Percentiles rank a stretch among this genome's conserved stretches.
These are phyloP conservation scores for Myriosclerotinia curreyana DNA, from an alignment of 2,329 filamentous ascomycete species.

Conservation along the genomic window DNA sequence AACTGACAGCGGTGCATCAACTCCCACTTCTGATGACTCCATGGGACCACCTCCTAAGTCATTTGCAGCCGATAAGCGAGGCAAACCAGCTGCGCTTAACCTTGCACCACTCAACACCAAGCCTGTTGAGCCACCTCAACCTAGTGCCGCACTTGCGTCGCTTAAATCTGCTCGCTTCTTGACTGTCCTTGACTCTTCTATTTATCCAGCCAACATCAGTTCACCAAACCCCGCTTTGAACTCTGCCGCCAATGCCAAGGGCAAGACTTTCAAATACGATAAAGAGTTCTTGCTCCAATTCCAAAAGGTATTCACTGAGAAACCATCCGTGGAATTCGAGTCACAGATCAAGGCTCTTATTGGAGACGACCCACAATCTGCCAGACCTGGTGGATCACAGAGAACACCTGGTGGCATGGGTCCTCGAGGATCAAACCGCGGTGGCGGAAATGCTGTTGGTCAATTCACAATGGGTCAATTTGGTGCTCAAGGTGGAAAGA, in stretches of 20 bases:
- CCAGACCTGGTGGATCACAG: constrained; percentile 52
- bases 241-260: constrained; percentile 72
- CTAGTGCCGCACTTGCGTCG: constrained; percentile 88
- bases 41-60: constrained; percentile 52
- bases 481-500: constrained; percentile 50
- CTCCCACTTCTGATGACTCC: constrained; percentile 45
- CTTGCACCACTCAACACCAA: constrained; percentile 78
- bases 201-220: constrained; percentile 78
- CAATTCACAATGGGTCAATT: constrained; percentile 71
- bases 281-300: constrained; percentile 95
- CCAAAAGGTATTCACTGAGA: constrained; percentile 93
- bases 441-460: constrained; percentile 43
- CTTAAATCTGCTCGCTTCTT: constrained; percentile 90
- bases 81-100: constrained; percentile 86
- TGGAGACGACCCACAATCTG: constrained; percentile 69
- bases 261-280: constrained; percentile 88
- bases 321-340: constrained; percentile 92
- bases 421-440: constrained; percentile 50
- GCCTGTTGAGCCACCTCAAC: constrained; percentile 84
- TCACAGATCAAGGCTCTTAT: constrained; percentile 82
- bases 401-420: constrained; percentile 53
- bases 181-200: constrained; percentile 70
- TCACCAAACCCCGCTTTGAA: constrained; percentile 94
- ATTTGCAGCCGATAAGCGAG: constrained; percentile 58
- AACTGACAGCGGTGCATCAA: constrained; percentile 43